These are phyloP conservation scores for Nemania diffusa DNA, from an alignment of 2,329 filamentous ascomycete species.

Conservation along the genomic window DNA sequence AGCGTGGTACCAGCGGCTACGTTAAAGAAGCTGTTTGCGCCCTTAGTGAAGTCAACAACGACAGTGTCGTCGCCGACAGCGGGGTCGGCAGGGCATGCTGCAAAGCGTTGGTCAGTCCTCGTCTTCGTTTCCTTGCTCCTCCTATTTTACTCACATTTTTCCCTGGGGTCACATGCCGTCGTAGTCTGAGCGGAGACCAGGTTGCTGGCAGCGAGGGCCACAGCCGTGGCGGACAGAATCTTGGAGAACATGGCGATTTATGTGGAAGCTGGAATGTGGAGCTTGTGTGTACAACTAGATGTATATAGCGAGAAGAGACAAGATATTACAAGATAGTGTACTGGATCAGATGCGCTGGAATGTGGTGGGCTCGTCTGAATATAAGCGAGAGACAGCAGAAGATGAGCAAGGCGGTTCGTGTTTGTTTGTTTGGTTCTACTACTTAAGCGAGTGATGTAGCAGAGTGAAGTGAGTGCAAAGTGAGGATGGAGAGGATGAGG, in stretches of 20 bases:
- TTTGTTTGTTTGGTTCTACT: slow-evolving; percentile 24
- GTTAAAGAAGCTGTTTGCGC: slow-evolving; percentile 67
- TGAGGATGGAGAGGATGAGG: slow-evolving; percentile 3
- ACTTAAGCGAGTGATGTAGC: slow-evolving; percentile 40
- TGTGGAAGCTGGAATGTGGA: slow-evolving; percentile 14
- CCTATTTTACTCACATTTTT: slow-evolving; percentile 57
- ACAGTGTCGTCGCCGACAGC: slow-evolving; percentile 71
- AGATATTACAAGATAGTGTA: slow-evolving; percentile 24
- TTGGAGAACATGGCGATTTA: slow-evolving; percentile 57
- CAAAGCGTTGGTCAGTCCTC: not conserved
- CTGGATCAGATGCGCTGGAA: slow-evolving; percentile 8
- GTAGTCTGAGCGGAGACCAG: slow-evolving; percentile 66
- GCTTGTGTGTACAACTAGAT: not conserved
- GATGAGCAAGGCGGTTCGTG: slow-evolving; percentile 13
- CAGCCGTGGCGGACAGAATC: slow-evolving; percentile 56
- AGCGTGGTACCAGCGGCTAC: slow-evolving; percentile 60
- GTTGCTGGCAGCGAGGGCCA: slow-evolving; percentile 61
- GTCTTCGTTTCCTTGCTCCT: not conserved
- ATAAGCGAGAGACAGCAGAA: slow-evolving; percentile 36
- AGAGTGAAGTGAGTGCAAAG: slow-evolving; percentile 22
- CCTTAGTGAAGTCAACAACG: slow-evolving; percentile 80
- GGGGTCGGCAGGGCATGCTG: slow-evolving; percentile 76
- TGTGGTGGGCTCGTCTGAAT: slow-evolving; percentile 21
- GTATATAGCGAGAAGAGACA: slow-evolving; percentile 16
- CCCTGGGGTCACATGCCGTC: slow-evolving; percentile 65